Base-by-base conservation (phyloP, 2,329 filamentous ascomycete species). In the Alternaria sp. region DNA sequence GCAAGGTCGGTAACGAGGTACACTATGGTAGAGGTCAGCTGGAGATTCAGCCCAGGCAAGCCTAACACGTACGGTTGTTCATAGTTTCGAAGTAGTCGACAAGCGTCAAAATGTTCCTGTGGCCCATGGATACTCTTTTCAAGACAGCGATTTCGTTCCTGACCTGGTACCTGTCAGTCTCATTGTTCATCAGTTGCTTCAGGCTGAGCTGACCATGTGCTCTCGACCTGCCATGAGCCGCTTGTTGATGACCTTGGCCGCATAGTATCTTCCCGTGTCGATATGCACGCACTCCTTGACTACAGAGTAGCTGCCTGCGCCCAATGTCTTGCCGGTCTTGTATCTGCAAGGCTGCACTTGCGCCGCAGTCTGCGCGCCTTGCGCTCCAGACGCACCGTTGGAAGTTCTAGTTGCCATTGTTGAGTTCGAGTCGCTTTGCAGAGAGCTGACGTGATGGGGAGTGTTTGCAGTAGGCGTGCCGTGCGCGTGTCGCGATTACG, bases 31-130 rank as follows among this genome's bases (percentile, higher is more conserved):
- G 19, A 19, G 6, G 46, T 74, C 51, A 73, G 69, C 53, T 23
- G 36, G 50, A 56, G 17, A 15, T 17, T 9, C 5, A 45, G 19
- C 8, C 30, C 6, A 9, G 13, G 9, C n/a, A 25, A 54, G 50
- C 28, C n/a, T 19, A 21, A 13, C 36, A 73, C 85, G 61, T 82
- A 90, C 89, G 87, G 82, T 99, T 99, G 84, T 99, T 98, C 92
- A 97, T 97, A 7, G 96, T 99, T 84, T 99, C 96, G 78, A 99
- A 99, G 82, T 98, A 99, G 84, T 99, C 96, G 74, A 98, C 96
- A 62, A 99, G 87, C 1, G 96, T 99, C 65, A 99, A 84, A 79
- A 99, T 98, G 79, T 99, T 99, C 81, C 96, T 93, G 83, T 99
- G 95, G 59, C 96, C 96, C 92, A 99, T 97, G 1, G 95, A 98